Evolutionary conservation across 2,329 filamentous ascomycete species (phyloP).

Genomic region (Lecanicillium sp.): DNA sequence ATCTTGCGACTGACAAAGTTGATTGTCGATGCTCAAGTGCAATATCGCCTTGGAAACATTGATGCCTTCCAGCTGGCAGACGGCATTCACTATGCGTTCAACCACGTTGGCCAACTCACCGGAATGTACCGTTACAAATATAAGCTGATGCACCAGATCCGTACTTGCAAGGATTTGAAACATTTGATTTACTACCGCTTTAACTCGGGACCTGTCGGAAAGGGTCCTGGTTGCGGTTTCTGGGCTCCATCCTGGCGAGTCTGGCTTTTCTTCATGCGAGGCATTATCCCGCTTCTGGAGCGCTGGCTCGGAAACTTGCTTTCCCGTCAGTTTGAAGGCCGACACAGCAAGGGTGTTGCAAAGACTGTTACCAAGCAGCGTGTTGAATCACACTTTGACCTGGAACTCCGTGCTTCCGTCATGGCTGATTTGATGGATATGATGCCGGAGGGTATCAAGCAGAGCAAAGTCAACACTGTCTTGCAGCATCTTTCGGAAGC

Average conservation of each 20-base stretch:
- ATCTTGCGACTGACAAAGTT: conserved; percentile 93
- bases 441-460: conserved; percentile 99
- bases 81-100: conserved; percentile 98
- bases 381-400: conserved; percentile 96
- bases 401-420: conserved; percentile 93
- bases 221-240: conserved; percentile 96
- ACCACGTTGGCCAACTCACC: conserved; percentile 95
- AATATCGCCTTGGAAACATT: conserved; percentile 95
- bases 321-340: conserved; percentile 94
- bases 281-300: conserved; percentile 93
- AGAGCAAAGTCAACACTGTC: conserved; percentile 98
- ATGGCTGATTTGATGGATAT: conserved; percentile 99
- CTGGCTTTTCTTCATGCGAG: conserved; percentile 98
- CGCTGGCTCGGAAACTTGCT: conserved; percentile 95
- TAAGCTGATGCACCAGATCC: conserved; percentile 99
- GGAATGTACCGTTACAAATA: conserved; percentile 99
- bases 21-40: conserved; percentile 96
- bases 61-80: conserved; percentile 98
- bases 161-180: conserved; percentile 97
- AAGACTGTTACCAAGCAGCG: conserved; percentile 99
- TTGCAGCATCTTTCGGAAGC: conserved; percentile 95
- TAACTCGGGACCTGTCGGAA: conserved; percentile 93
- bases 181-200: conserved; percentile 99
- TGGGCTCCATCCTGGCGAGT: conserved; percentile 99
- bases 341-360: conserved; percentile 96